Percentiles rank a stretch among this genome's conserved stretches.
phyloP scores from a whole-genome alignment of 306 rosid species.

The Macrotyloma uniflorum region DNA sequence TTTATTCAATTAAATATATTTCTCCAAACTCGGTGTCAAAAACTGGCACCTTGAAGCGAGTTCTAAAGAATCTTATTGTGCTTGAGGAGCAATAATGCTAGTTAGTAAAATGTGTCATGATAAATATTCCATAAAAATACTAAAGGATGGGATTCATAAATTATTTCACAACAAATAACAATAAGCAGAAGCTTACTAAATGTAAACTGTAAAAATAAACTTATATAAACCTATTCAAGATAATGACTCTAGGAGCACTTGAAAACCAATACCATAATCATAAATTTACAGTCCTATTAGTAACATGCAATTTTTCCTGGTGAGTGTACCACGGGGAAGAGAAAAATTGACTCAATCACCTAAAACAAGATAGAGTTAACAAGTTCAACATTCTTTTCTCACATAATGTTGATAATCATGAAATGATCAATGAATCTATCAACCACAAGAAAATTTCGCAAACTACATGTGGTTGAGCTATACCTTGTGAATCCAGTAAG shows the following conservation, averaged over 20 bases:
- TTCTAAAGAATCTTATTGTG: not conserved
- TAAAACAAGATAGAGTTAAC: conserved; percentile 17
- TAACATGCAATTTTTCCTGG: not conserved
- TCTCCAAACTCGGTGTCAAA: conserved; percentile 10
- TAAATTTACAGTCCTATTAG: conserved; percentile 18
- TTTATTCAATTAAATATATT: not conserved
- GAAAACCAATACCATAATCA: not conserved
- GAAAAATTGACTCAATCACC: not conserved
- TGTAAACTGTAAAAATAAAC: not conserved
- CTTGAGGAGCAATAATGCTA: not conserved
- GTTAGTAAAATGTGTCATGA: conserved; percentile 25
- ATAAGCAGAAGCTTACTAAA: conserved; percentile 1
- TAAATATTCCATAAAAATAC: conserved; percentile 17
- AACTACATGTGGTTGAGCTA: not conserved
- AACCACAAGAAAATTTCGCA: conserved; percentile 2
- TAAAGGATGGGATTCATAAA: conserved; percentile 17
- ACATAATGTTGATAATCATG: conserved; percentile 4
- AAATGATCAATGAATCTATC: conserved; percentile 20
- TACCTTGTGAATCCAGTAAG: conserved; percentile 26
- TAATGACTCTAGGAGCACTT: conserved; percentile 13
- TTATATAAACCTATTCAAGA: not conserved
- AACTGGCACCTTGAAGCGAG: conserved; percentile 7
- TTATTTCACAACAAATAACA: conserved; percentile 23
- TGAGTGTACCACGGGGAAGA: not conserved
- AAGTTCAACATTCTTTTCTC: not conserved